phyloP scores from a whole-genome alignment of 345 rosid genomes.

The Lepidium aucheri region DNA sequence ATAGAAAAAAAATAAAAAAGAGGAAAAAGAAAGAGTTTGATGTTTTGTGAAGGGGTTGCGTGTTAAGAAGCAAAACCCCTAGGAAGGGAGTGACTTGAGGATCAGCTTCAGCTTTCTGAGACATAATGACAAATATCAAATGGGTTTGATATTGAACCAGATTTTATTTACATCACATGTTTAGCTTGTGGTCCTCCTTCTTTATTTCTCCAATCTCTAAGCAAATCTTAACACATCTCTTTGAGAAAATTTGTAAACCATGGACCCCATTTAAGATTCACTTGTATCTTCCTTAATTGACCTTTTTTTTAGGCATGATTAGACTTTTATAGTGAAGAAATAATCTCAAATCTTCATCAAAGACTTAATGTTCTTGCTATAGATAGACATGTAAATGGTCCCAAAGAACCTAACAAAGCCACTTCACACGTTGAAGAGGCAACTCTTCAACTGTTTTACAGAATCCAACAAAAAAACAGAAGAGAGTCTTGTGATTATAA shows the following conservation, averaged over 20 bases:
- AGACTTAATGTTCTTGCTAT: conserved; percentile 2
- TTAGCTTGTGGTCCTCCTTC: conserved; percentile 26
- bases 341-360: conserved; percentile 1
- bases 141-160: conserved; percentile 25
- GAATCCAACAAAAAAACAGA: conserved; percentile 25
- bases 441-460: conserved; percentile 12
- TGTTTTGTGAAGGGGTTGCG: conserved; percentile 28
- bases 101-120: conserved; percentile 31
- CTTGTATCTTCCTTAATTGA: conserved; percentile 29
- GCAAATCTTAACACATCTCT: conserved; percentile 26
- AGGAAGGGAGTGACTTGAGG: conserved; percentile 24
- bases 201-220: conserved; percentile 22
- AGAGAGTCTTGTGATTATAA: conserved; percentile 9
- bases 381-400: conserved; percentile 21
- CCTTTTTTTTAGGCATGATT: conserved; percentile 18
- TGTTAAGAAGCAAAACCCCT: conserved; percentile 30
- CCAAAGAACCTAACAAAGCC: conserved; percentile 27
- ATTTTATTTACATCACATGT: conserved; percentile 21
- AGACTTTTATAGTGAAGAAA: conserved; percentile 21
- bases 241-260: conserved; percentile 7
- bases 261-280: conserved; percentile 34
- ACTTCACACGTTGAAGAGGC: conserved; percentile 31
- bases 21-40: conserved; percentile 13
- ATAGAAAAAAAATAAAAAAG: not conserved
- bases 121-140: conserved; percentile 32